Conservation (phyloP, 306 rosid species). For the Mucuna pruriens region DNA sequence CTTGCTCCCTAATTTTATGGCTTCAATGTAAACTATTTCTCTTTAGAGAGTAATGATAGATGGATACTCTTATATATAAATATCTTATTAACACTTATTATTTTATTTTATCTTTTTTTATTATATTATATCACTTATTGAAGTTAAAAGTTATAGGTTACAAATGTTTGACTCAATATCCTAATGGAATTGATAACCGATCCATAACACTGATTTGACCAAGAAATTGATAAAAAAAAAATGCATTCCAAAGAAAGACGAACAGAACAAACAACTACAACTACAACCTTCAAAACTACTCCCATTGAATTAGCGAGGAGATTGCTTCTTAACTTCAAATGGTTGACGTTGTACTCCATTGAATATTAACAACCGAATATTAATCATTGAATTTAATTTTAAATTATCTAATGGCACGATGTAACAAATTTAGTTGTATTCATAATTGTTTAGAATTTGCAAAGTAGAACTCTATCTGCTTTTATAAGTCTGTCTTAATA, state of each 20-base stretch:
- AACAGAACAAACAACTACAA: background rate
- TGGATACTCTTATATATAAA: too few relatives aligned
- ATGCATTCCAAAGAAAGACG: background rate
- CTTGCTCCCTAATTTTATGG: constrained; percentile 16
- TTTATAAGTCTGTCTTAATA: too few relatives aligned
- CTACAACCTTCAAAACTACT: background rate
- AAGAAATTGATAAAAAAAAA: background rate
- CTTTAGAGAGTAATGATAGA: too few relatives aligned
- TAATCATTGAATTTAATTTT: background rate
- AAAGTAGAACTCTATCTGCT: too few relatives aligned
- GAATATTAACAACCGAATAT: background rate
- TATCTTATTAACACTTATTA: too few relatives aligned
- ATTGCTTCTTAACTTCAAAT: background rate
- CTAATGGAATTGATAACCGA: background rate
- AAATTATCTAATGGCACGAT: background rate
- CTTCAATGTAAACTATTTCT: background rate
- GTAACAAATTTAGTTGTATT: background rate
- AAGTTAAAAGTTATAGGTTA: too few relatives aligned
- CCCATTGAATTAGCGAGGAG: background rate
- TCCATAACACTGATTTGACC: background rate
- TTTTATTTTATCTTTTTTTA: too few relatives aligned
- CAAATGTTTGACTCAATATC: too few relatives aligned
- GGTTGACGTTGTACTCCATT: background rate
- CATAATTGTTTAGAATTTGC: background rate
- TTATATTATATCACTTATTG: too few relatives aligned